These are phyloP conservation scores for Thuidium tamariscinum DNA, from an alignment of 225 moss, liverwort and hornwort genomes.

Conservation along the genomic window DNA sequence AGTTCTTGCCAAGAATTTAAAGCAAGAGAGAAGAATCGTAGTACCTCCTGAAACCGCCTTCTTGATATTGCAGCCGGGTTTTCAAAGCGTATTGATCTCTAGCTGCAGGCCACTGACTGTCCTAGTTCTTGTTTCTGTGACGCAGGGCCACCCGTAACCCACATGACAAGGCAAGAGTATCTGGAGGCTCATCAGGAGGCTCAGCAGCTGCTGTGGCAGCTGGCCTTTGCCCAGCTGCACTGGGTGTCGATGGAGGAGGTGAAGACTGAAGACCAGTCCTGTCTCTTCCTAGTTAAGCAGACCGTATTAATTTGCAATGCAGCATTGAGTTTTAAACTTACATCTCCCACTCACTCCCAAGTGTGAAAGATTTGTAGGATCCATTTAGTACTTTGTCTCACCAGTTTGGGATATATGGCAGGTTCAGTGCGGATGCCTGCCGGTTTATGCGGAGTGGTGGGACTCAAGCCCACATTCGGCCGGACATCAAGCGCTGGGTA, in stretches of 20 bases:
- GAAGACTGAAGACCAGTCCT: background rate
- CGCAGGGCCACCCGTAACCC: slow-evolving; percentile 69
- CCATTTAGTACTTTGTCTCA: background rate
- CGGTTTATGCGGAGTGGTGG: slow-evolving; percentile 83
- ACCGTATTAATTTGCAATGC: background rate
- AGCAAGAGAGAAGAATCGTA: background rate
- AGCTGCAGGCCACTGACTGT: background rate
- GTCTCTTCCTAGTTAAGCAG: background rate
- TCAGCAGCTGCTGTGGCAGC: slow-evolving; percentile 81
- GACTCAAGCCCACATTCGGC: slow-evolving; percentile 82
- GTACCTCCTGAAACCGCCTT: background rate
- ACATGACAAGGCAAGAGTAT: slow-evolving; percentile 37
- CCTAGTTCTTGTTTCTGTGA: background rate
- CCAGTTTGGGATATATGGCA: slow-evolving; percentile 1
- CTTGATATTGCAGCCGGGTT: background rate
- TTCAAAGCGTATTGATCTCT: background rate
- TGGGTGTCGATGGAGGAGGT: slow-evolving; percentile 96
- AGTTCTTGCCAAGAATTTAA: background rate
- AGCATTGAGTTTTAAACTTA: background rate
- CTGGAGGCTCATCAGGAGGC: slow-evolving; percentile 91
- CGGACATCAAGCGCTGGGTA: slow-evolving; percentile 74
- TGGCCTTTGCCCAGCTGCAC: slow-evolving; percentile 76
- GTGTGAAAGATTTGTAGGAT: background rate
- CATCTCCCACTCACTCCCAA: background rate
- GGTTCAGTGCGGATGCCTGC: slow-evolving; percentile 97